Evolutionary conservation across 768 basidiomycete species (phyloP), one percentile per base, ranked within the genome.

Genomic region (Tulasnella sp.): DNA sequence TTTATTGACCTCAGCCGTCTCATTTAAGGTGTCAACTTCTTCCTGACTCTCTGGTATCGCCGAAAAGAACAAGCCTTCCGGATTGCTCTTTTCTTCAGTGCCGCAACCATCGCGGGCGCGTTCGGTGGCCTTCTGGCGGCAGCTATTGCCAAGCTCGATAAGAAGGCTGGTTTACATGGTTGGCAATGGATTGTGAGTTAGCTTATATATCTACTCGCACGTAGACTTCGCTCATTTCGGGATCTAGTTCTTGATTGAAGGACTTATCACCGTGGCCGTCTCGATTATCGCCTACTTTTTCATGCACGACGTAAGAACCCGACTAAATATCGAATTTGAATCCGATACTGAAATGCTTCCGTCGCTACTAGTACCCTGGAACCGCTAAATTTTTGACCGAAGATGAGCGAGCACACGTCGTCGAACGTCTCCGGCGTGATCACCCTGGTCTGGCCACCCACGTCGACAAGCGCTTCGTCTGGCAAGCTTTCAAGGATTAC

Each of bases 101-200:
- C 94, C 3, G 93, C 94, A 0, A 94, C 92, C 2, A 89, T 93
- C 0, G 91, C 93, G 2, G 94, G 94, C n/a, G 93, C 93, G 31
- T 94, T 94, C 82, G 91, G 91, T 7, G 92, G 92, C 62, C 84
- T 93, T 9, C 86, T 93, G 34, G 91, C 91, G 0, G 79, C 83
- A 24, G 78, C 82, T 86, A 91, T 93, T 74, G 82, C 87, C n/a
- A 84, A 89, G 19, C 89, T 93, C 87, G 83, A 90, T 71, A 89
- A 89, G 18, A 84, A 87, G 14, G 87, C 88, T 2, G 88, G 89
- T 7, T 87, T 85, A 76, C 86, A 88, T 1, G 91, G 89, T 0
- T 92, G 91, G 92, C 86, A 74, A 91, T 91, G 78, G 80, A 83
- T 81, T 42, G 81, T 76, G 24, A 80, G 74, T 71, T 91, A 76